These are phyloP conservation scores for Imleria badia DNA, from an alignment of 768 basidiomycete genomes.

Conservation along the genomic window DNA sequence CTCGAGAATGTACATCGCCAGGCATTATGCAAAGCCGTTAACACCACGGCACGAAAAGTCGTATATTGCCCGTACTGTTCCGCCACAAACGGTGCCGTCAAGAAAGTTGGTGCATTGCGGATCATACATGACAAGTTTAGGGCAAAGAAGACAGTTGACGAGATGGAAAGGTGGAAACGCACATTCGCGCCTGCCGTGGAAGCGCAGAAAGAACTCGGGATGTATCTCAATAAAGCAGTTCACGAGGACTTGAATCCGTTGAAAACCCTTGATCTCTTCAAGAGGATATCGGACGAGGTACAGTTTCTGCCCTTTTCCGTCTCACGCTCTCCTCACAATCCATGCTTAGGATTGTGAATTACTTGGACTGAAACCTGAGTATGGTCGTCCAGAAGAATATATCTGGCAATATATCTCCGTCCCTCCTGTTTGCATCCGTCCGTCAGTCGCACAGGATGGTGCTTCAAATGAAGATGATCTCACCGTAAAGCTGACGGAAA, in stretches of 20 bases:
- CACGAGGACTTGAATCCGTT: slow-evolving; percentile 94
- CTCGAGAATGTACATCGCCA: slow-evolving; percentile 93
- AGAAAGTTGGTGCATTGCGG: slow-evolving; percentile 92
- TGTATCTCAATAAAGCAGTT: slow-evolving; percentile 83
- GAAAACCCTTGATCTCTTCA: slow-evolving; percentile 90
- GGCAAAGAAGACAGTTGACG: slow-evolving; percentile 87
- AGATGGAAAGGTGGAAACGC: slow-evolving; percentile 84
- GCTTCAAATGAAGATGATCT: slow-evolving; percentile 99
- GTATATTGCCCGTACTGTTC: slow-evolving; percentile 93
- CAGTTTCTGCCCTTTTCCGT: slow-evolving; percentile 2
- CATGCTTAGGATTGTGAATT: slow-evolving; percentile 84
- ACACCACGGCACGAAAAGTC: slow-evolving; percentile 83
- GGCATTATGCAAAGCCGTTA: slow-evolving; percentile 78
- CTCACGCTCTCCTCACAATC: not conserved
- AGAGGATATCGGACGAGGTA: slow-evolving; percentile 89
- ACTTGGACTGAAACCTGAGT: slow-evolving; percentile 82
- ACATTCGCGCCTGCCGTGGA: slow-evolving; percentile 81
- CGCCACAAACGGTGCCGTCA: slow-evolving; percentile 91
- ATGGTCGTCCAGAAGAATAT: slow-evolving; percentile 94
- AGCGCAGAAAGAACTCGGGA: slow-evolving; percentile 81
- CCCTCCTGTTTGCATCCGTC: slow-evolving; percentile 95
- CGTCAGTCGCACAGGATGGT: slow-evolving; percentile 95
- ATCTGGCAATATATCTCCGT: slow-evolving; percentile 99
- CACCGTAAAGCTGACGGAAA: slow-evolving; percentile 96
- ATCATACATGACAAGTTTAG: slow-evolving; percentile 98